Percentiles rank a stretch among this genome's conserved stretches.
Evolutionary conservation across 495 filamentous ascomycete species (phyloP).

Genomic region (Thermothielavioides terrestris): DNA sequence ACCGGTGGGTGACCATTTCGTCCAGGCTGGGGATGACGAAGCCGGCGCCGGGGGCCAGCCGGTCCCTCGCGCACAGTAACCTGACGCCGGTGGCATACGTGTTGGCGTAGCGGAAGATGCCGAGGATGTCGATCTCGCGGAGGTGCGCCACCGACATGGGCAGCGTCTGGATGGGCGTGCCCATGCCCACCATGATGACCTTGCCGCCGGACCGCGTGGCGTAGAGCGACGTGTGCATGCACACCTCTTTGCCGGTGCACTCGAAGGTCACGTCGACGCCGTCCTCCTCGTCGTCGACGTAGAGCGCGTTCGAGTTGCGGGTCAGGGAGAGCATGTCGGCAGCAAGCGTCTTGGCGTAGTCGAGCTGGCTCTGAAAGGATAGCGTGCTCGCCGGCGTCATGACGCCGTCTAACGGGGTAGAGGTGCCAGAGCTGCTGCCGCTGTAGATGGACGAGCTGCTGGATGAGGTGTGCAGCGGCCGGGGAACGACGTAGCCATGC

Average conservation of each 20-base stretch:
- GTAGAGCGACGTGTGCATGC: constrained; percentile 80
- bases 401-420: constrained; percentile 35
- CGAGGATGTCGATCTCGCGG: constrained; percentile 82
- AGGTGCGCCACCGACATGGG: constrained; percentile 78
- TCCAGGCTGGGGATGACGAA: constrained; percentile 55
- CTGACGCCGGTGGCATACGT: constrained; percentile 75
- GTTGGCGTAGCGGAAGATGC: constrained; percentile 87
- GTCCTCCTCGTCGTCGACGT: constrained; percentile 39
- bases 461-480: constrained; percentile 29
- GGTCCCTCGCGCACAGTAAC: constrained; percentile 51
- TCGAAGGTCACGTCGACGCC: constrained; percentile 79
- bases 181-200: constrained; percentile 88
- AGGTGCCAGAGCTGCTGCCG: constrained; percentile 26
- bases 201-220: constrained; percentile 70
- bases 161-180: constrained; percentile 79
- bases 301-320: constrained; percentile 6
- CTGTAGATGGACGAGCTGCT: constrained; percentile 35
- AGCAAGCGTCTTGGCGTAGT: constrained; percentile 52
- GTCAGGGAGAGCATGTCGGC: constrained; percentile 44
- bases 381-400: constrained; percentile 38
- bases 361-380: constrained; percentile 37
- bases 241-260: constrained; percentile 82
- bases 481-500: constrained; percentile 54
- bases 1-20: constrained; percentile 68
- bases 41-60: constrained; percentile 25